Base-by-base conservation (phyloP, 2,329 filamentous ascomycete species). In the Thelonectria discophora region DNA sequence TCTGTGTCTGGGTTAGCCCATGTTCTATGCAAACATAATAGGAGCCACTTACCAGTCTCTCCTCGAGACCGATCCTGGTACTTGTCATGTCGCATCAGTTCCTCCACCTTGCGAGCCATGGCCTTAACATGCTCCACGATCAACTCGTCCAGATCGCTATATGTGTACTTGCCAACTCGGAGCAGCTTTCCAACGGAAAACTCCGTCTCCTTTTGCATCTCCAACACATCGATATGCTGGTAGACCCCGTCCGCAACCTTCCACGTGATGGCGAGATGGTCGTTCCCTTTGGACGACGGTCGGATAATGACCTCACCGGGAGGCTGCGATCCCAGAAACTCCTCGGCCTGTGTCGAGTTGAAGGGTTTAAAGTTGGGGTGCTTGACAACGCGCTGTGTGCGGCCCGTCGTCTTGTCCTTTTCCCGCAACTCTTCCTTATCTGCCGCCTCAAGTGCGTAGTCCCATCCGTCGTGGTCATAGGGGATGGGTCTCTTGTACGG, bases 81-180 rank as follows among this genome's bases (percentile, higher is more conserved):
- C 78, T 97, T 97, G 75, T 98, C 94, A 76, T 97, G 90, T 67
- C 90, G 87, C 84, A 93, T 95, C 82, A 99, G 89, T 82, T 99
- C 94, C 68, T 97, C 93, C 53, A 98, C 94, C 84, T 99, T 99
- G 78, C 90, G 92, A 17, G 93, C 91, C 95, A 98, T 99, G 54
- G 94, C 92, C 81, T 97, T 95, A 74, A 99, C 92, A 75, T 99
- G 95, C 73, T 95, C 91, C 74, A 97, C 94, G 69, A 99, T 98
- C 80, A 99, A 79, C 77, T 99, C 95, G 79, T 99, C 95, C 63
- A 99, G 83, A 89, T 99, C 95, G 63, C 88, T 93, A 81, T 99
- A 99, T 8, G 88, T 94, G 78, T 93, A 94, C 76, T 94, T 94
- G 69, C 89, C 91, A 55, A 99, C 92, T 66, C 92, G 91, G 55